These are phyloP conservation scores for Mikania micrantha DNA, from an alignment of 129 eudicot species.

Conservation along the genomic window DNA sequence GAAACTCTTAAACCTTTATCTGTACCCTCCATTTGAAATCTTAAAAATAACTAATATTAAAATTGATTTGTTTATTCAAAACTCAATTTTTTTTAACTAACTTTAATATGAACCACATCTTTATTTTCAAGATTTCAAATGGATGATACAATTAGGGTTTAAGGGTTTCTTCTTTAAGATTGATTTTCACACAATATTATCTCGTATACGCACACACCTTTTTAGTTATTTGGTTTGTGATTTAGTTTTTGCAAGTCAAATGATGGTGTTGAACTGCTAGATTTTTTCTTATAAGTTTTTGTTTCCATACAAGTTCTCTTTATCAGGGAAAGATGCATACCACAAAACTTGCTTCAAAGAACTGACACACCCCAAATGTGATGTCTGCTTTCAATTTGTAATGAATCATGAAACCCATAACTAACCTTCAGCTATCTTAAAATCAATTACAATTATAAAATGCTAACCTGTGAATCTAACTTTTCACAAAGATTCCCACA, in stretches of 20 bases:
- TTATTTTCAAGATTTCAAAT: too few species aligned
- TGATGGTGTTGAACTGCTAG: not conserved
- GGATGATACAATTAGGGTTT: too few species aligned
- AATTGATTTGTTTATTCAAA: too few species aligned
- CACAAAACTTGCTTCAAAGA: slow-evolving; percentile 93
- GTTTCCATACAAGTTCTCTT: slow-evolving; percentile 80
- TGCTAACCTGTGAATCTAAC: slow-evolving; percentile 18
- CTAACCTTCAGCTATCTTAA: not conserved
- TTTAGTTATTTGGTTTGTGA: not conserved
- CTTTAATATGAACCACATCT: too few species aligned
- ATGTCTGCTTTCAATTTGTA: slow-evolving; percentile 97
- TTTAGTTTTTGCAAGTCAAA: slow-evolving; percentile 8
- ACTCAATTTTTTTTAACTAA: too few species aligned
- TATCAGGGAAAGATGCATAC: slow-evolving; percentile 91
- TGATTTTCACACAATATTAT: too few species aligned
- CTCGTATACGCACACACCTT: too few species aligned
- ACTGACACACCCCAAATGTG: slow-evolving; percentile 90
- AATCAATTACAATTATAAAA: not conserved
- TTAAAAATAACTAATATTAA: too few species aligned
- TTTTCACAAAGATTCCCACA: slow-evolving; percentile 57
- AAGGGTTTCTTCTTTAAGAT: too few species aligned
- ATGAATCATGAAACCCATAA: slow-evolving; percentile 20
- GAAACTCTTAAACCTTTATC: too few species aligned
- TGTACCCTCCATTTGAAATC: too few species aligned
- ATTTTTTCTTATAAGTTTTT: slow-evolving; percentile 29